These are phyloP conservation scores for Amanita molliuscula DNA, from an alignment of 768 basidiomycete genomes.

Conservation along the genomic window DNA sequence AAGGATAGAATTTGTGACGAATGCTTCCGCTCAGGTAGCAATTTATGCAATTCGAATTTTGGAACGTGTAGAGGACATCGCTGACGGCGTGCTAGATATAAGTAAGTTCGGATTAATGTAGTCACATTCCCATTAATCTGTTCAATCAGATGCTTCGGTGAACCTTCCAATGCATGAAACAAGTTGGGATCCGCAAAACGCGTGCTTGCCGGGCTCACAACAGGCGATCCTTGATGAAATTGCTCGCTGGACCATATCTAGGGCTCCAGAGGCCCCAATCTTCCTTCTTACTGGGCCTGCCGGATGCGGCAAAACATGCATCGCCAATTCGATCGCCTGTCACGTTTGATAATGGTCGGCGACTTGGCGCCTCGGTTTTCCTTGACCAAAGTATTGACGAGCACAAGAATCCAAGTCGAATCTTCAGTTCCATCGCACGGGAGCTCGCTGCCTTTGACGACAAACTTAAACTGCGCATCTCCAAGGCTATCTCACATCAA, in stretches of 20 bases:
- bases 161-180: slow-evolving; percentile 5
- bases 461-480: slow-evolving; percentile 6
- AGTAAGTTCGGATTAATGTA: neutral
- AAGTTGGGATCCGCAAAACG: slow-evolving; percentile 7
- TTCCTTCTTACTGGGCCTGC: slow-evolving; percentile 18
- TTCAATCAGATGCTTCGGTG: neutral
- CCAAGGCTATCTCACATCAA: neutral
- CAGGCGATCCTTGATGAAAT: slow-evolving; percentile 11
- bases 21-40: neutral
- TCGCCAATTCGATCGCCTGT: slow-evolving; percentile 21
- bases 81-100: neutral
- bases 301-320: slow-evolving; percentile 20
- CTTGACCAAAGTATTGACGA: slow-evolving; percentile 13
- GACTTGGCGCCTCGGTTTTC: slow-evolving; percentile 23
- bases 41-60: slow-evolving; percentile 2
- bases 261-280: slow-evolving; percentile 10
- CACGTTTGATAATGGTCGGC: slow-evolving; percentile 14
- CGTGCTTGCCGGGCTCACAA: slow-evolving; percentile 7
- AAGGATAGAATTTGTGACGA: slow-evolving; percentile 5
- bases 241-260: slow-evolving; percentile 10
- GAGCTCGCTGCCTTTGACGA: slow-evolving; percentile 21
- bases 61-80: slow-evolving; percentile 2
- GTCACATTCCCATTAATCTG: neutral
- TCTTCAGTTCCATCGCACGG: slow-evolving; percentile 22
- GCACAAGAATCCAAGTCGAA: slow-evolving; percentile 12